Conservation (phyloP, 2,329 filamentous ascomycete species). For the Chrysosporium queenslandicum region DNA sequence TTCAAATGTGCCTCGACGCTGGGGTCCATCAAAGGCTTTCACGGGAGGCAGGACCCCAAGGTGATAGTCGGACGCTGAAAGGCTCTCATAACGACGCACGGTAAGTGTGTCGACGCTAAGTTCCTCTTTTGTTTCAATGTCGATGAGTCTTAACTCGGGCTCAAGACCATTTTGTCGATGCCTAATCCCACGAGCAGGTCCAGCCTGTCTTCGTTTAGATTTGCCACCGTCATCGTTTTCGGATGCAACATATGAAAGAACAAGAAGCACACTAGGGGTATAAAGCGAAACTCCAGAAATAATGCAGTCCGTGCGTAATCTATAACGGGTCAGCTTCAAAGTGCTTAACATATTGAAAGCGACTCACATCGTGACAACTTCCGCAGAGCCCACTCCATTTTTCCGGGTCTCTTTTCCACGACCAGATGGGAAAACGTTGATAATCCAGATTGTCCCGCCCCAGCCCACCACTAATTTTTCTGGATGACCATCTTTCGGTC, state of each 20-base stretch:
- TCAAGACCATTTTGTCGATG: constrained; percentile 69
- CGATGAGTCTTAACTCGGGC: constrained; percentile 83
- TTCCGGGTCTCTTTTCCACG: constrained; percentile 58
- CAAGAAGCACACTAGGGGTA: constrained; percentile 79
- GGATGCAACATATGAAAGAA: constrained; percentile 78
- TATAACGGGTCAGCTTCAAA: constrained; percentile 36
- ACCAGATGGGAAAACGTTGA: constrained; percentile 76
- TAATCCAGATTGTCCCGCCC: constrained; percentile 93
- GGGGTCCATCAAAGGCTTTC: constrained; percentile 54
- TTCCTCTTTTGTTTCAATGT: constrained; percentile 71
- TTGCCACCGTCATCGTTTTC: constrained; percentile 54
- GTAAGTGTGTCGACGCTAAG: constrained; percentile 78
- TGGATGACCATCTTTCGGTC: constrained; percentile 17
- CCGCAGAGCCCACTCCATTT: constrained; percentile 65
- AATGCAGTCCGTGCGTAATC: constrained; percentile 90
- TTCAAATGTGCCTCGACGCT: constrained; percentile 64
- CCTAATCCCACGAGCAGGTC: constrained; percentile 54
- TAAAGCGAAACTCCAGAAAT: constrained; percentile 96
- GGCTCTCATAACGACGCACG: constrained; percentile 73
- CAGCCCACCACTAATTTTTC: constrained; percentile 88
- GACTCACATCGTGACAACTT: constrained; percentile 78
- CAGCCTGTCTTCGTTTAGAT: constrained; percentile 25
- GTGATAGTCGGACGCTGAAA: constrained; percentile 87
- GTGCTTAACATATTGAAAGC: constrained; percentile 5
- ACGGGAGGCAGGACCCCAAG: constrained; percentile 70